Evolutionary conservation across 2,329 filamentous ascomycete genomes (phyloP).

Genomic region (Sporothrix protearum): DNA sequence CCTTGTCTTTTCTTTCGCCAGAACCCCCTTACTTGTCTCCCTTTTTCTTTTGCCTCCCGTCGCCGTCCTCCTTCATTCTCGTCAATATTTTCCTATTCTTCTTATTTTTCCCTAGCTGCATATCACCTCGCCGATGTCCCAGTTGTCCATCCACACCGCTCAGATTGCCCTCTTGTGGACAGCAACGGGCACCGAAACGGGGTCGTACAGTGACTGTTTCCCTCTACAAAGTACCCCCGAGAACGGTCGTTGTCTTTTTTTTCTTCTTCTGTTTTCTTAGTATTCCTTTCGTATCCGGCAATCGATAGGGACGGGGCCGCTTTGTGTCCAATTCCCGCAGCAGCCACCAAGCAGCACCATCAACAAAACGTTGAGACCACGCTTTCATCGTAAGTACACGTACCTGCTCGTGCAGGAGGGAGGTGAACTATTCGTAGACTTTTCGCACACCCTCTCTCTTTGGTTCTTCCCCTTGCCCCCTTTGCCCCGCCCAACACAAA

Average conservation of each 20-base stretch:
- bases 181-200: not conserved
- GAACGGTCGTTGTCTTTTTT: too few relatives aligned
- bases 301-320: not conserved
- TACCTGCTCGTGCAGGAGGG: not conserved
- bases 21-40: not conserved
- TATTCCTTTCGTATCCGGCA: not conserved
- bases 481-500: not conserved
- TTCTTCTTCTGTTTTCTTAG: not conserved
- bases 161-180: not conserved
- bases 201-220: not conserved
- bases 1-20: not conserved
- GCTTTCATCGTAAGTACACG: not conserved
- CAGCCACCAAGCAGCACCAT: not conserved
- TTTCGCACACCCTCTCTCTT: not conserved
- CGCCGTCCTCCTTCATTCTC: not conserved
- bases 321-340: not conserved
- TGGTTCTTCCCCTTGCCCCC: too few relatives aligned
- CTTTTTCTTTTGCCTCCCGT: not conserved
- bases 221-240: not conserved
- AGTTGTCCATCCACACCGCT: not conserved
- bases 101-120: not conserved
- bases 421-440: not conserved
- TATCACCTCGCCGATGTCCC: not conserved
- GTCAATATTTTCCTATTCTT: constrained; percentile 1
- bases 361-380: not conserved